Evolutionary conservation across 176 grass and related monocot genomes (phyloP).

Genomic region (Hyparrhenia diplandra): DNA sequence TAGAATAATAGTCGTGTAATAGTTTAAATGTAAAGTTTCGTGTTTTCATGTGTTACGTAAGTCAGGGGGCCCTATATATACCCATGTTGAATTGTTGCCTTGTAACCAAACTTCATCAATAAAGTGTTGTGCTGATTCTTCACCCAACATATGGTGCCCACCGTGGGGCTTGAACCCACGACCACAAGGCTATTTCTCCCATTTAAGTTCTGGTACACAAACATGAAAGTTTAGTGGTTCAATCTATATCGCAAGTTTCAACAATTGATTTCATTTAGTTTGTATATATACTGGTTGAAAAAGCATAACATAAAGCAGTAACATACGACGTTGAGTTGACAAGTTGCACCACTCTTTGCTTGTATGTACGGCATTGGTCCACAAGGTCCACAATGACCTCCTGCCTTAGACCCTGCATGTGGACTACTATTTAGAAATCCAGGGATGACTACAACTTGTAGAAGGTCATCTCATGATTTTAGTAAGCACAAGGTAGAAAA

Average conservation of each 20-base stretch:
- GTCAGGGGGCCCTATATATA: no score
- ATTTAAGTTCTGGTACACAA: neutral
- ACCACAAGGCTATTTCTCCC: no score
- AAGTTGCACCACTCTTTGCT: constrained; percentile 79
- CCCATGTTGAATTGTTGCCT: no score
- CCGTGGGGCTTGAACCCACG: no score
- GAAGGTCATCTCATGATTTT: constrained; percentile 16
- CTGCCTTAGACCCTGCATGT: constrained; percentile 70
- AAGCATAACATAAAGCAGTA: neutral
- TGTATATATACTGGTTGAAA: neutral
- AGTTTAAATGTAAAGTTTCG: no score
- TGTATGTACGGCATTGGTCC: constrained; percentile 70
- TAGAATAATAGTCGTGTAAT: no score
- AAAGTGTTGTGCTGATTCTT: no score
- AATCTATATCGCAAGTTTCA: neutral
- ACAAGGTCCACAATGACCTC: constrained; percentile 89
- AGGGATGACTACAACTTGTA: constrained; percentile 8
- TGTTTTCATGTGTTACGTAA: no score
- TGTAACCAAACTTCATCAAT: no score
- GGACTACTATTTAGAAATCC: constrained; percentile 7
- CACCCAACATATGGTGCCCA: no score
- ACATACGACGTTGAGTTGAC: constrained; percentile 81
- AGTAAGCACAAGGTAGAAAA: neutral
- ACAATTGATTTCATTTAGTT: neutral
- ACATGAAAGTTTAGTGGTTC: neutral